phyloP scores from a whole-genome alignment of 768 basidiomycete genomes.

The Lentinula detonsa region DNA sequence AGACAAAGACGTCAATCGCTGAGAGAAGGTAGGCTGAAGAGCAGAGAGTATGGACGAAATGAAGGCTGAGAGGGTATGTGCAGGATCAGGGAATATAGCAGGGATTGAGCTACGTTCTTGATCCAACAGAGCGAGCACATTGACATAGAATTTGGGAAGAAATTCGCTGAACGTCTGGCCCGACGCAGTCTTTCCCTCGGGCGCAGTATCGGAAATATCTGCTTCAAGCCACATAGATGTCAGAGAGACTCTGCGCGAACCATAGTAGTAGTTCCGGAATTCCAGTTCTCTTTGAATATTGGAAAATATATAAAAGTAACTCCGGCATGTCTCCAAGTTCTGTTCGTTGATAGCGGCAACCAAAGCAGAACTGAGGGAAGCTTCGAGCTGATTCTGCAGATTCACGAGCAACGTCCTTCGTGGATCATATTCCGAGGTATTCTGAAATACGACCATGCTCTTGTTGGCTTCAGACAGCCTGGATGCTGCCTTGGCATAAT shows the following conservation, averaged over 20 bases:
- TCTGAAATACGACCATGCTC: conserved; percentile 89
- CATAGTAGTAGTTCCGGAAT: conserved; percentile 93
- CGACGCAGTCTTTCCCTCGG: conserved; percentile 17
- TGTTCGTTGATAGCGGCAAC: conserved; percentile 79
- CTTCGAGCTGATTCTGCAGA: conserved; percentile 94
- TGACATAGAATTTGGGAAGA: conserved; percentile 68
- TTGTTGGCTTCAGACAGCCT: conserved; percentile 84
- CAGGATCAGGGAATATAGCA: conserved; percentile 84
- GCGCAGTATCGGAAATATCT: conserved; percentile 45
- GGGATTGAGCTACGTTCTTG: conserved; percentile 71
- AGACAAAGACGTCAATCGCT: conserved; percentile 69
- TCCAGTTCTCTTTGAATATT: conserved; percentile 90
- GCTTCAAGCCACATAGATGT: conserved; percentile 66
- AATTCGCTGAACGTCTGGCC: conserved; percentile 55
- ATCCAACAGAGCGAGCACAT: conserved; percentile 58
- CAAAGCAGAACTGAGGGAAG: conserved; percentile 83
- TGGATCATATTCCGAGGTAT: conserved; percentile 86
- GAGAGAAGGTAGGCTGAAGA: conserved; percentile 75
- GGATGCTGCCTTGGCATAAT: conserved; percentile 87
- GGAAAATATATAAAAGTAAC: conserved; percentile 82
- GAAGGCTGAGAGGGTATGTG: conserved; percentile 69
- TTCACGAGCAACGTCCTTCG: conserved; percentile 83
- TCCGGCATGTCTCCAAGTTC: conserved; percentile 68
- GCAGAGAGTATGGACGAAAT: conserved; percentile 76
- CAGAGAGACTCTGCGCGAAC: conserved; percentile 62